phyloP scores from a whole-genome alignment of 2,329 filamentous ascomycete species.

The Nemania sp. region DNA sequence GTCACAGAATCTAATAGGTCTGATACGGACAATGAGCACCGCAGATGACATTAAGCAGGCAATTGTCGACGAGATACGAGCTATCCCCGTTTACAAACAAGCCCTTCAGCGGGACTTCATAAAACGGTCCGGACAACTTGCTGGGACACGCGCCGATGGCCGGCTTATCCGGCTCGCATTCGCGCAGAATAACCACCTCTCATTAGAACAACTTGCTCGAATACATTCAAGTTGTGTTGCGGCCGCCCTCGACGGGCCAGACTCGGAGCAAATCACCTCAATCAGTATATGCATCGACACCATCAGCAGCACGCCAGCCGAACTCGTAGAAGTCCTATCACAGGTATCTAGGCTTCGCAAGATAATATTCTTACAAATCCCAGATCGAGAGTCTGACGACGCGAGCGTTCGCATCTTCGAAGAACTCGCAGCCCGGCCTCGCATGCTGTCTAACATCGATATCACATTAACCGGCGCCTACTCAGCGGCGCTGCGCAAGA shows the following conservation, averaged over 20 bases:
- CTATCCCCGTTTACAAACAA: neutral
- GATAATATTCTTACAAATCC: constrained; percentile 25
- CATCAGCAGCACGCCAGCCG: constrained; percentile 19
- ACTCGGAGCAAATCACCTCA: constrained; percentile 5
- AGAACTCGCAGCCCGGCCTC: constrained; percentile 9
- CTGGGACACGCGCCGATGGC: neutral
- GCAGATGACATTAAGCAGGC: neutral
- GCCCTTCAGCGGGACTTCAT: neutral
- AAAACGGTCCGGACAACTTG: neutral
- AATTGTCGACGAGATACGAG: neutral
- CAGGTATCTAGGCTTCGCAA: neutral
- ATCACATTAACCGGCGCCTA: constrained; percentile 20
- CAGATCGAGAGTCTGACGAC: constrained; percentile 7
- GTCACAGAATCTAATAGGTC: neutral
- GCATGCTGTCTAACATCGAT: constrained; percentile 11
- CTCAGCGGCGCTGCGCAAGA: constrained; percentile 23
- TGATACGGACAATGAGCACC: neutral
- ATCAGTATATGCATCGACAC: constrained; percentile 27
- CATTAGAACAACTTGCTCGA: neutral
- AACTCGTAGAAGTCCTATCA: constrained; percentile 19
- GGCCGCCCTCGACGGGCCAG: neutral
- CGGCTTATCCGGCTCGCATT: neutral
- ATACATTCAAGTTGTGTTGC: neutral
- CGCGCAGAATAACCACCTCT: neutral
- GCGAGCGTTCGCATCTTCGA: constrained; percentile 10